Base-by-base conservation (phyloP, 805 yeast genomes). In the Cephaloascus fragrans region DNA sequence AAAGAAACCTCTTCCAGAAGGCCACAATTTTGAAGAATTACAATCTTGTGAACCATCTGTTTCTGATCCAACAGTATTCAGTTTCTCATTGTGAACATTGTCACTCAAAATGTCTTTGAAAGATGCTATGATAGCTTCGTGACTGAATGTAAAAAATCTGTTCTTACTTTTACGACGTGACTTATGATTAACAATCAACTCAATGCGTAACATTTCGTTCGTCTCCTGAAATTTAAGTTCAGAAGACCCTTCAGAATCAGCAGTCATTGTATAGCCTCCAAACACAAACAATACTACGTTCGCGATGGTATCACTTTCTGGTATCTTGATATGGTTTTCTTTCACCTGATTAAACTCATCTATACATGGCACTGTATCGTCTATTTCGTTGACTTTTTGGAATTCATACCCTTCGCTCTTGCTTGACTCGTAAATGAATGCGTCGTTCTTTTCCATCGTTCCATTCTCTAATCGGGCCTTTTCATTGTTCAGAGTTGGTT, bases 311-410 rank as follows among this genome's bases (percentile, higher is more conserved):
- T 23, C 28, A n/a, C n/a, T n/a, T n/a, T n/a, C n/a, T 26, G 29
- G 12, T 26, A 26, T 14, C 14, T 26, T 31, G 33, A 16, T 6
- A 9, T 14, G n/a, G 16, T 9, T 6, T 56, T 55, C 48, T 67
- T 74, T 1, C 80, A 79, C 17, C 79, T 79, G 62, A 70, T 65
- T 3, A 72, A n/a, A n/a, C n/a, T n/a, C n/a, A n/a, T n/a, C n/a
- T n/a, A n/a, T n/a, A n/a, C n/a, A n/a, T n/a, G n/a, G n/a, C n/a
- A n/a, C n/a, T n/a, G n/a, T n/a, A n/a, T n/a, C n/a, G n/a, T n/a
- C n/a, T n/a, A n/a, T n/a, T n/a, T n/a, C n/a, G n/a, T n/a, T n/a
- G n/a, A n/a, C n/a, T n/a, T n/a, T n/a, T n/a, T n/a, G n/a, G n/a
- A n/a, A n/a, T n/a, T n/a, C n/a, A n/a, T n/a, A n/a, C n/a, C n/a